Evolutionary conservation across 2,329 filamentous ascomycete genomes (phyloP).

Genomic region (Anthostomella pinea): DNA sequence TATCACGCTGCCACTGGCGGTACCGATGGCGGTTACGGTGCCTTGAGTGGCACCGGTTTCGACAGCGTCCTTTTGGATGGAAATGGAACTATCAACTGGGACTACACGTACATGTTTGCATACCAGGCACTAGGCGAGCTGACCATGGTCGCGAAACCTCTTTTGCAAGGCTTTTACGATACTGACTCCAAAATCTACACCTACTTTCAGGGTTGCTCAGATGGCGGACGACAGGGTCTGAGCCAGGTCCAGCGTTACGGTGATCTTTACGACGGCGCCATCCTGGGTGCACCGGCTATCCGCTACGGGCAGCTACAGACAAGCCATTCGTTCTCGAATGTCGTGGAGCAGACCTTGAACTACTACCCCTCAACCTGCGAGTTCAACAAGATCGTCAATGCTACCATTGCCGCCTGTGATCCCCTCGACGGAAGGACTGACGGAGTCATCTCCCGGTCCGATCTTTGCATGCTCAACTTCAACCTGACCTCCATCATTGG

Average conservation of each 20-base stretch:
- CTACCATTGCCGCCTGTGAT: slow-evolving; percentile 53
- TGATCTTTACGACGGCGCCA: slow-evolving; percentile 42
- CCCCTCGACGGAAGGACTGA: slow-evolving; percentile 52
- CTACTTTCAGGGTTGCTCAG: slow-evolving; percentile 50
- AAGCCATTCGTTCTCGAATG: slow-evolving; percentile 37
- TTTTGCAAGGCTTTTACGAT: slow-evolving; percentile 40
- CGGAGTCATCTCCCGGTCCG: slow-evolving; percentile 44
- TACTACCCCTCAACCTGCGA: slow-evolving; percentile 45
- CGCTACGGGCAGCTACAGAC: slow-evolving; percentile 42
- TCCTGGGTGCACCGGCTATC: slow-evolving; percentile 46
- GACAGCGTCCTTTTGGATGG: slow-evolving; percentile 39
- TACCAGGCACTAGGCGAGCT: slow-evolving; percentile 53
- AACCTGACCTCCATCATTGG: slow-evolving; percentile 32
- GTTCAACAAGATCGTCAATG: slow-evolving; percentile 50
- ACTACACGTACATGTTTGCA: slow-evolving; percentile 47
- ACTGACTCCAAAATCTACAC: slow-evolving; percentile 40
- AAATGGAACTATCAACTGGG: slow-evolving; percentile 52
- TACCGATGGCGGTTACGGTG: slow-evolving; percentile 43
- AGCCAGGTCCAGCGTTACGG: slow-evolving; percentile 39
- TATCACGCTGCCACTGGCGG: slow-evolving; percentile 41
- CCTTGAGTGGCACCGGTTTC: slow-evolving; percentile 37
- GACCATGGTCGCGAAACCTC: slow-evolving; percentile 43
- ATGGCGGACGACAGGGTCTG: slow-evolving; percentile 49
- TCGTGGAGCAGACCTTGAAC: slow-evolving; percentile 37
- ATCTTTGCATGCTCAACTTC: slow-evolving; percentile 35